Base-by-base conservation (phyloP, 495 filamentous ascomycete genomes). In the Aspergillus conjunctus region DNA sequence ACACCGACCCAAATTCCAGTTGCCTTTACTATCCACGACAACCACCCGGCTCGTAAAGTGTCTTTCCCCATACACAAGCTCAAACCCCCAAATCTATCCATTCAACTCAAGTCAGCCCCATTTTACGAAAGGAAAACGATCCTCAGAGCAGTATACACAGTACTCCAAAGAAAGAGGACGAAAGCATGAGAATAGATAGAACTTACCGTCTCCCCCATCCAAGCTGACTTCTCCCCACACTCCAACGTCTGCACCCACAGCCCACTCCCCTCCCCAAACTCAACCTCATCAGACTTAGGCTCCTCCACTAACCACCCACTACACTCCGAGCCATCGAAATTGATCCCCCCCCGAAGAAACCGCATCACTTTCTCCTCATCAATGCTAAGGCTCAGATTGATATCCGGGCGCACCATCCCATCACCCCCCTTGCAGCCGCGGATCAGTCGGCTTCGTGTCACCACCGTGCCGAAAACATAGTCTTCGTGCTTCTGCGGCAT, bases 201-300 rank as follows among this genome's bases (percentile, higher is more conserved):
- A 18, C 31, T 10, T 37, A 53, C 51, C 51, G 51, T 53, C 51
- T 53, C 51, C 17, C 26, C 51, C 3, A 15, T 17, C 51, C 51
- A 53, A 34, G 30, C 32, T 34, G n/a, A 37, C 51, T 53, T 53
- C 31, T 53, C 51, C 3, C 33, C 14, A 18, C 14, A 34, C 30
- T 52, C 50, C 9, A 52, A 33, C 50, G 50, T 52, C n/a, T 52
- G 50, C 50, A 52, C 31, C 50, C 50, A 52, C 4, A 52, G 32
- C 30, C 22, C 50, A 33, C 15, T 52, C 30, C 50, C 26, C 32
- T 52, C 50, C 10, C 48, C 48, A 51, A n/a, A 46, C 44, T 48
- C 49, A 51, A 18, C n/a, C 44, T 48, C 44, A 20, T 21, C 44
- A 21, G 17, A 9, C 44, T 20, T 4, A 22, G 44, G 44, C 15